phyloP scores from a whole-genome alignment of 768 basidiomycete species.

The Basidioascus undulatus region DNA sequence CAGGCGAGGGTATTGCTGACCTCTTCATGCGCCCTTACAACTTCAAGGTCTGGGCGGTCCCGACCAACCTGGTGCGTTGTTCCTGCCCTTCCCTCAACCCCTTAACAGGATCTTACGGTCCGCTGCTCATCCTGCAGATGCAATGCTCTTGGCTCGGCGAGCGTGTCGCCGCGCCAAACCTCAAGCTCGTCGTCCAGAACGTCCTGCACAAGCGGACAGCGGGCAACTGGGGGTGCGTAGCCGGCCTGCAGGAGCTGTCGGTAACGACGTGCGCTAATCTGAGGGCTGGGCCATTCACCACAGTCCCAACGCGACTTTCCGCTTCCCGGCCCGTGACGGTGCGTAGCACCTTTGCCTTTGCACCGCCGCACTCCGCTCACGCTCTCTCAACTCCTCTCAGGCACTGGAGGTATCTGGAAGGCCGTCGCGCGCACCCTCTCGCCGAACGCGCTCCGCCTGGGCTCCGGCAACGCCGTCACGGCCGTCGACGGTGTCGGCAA shows the following conservation, averaged over 20 bases:
- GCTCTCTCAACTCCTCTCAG: too few relatives aligned
- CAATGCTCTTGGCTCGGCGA: conserved; percentile 23
- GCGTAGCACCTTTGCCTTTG: too few relatives aligned
- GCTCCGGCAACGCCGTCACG: conserved; percentile 12
- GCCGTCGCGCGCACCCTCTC: conserved; percentile 18
- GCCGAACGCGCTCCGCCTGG: conserved; percentile 11
- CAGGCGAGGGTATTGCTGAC: conserved; percentile 19
- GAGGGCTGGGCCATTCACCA: conserved; percentile 4
- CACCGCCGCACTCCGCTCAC: too few relatives aligned
- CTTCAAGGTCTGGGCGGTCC: conserved; percentile 22
- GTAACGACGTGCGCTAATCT: too few relatives aligned
- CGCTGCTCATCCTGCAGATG: conserved; percentile 13
- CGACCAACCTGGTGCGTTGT: conserved; percentile 15
- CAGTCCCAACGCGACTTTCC: conserved; percentile 20
- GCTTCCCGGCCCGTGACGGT: conserved; percentile 20
- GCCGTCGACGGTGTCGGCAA: conserved; percentile 15
- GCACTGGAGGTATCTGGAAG: conserved; percentile 23
- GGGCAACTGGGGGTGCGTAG: conserved; percentile 18
- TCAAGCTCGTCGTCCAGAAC: conserved; percentile 20
- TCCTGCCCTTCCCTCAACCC: not conserved
- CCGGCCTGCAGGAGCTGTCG: too few relatives aligned
- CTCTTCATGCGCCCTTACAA: conserved; percentile 23
- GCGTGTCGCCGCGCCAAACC: conserved; percentile 19
- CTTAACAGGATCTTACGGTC: too few relatives aligned
- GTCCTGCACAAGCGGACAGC: conserved; percentile 19